Percentiles rank a stretch among this genome's conserved stretches.
phyloP scores from a whole-genome alignment of 495 filamentous ascomycete species.

The Xylaria grammica region DNA sequence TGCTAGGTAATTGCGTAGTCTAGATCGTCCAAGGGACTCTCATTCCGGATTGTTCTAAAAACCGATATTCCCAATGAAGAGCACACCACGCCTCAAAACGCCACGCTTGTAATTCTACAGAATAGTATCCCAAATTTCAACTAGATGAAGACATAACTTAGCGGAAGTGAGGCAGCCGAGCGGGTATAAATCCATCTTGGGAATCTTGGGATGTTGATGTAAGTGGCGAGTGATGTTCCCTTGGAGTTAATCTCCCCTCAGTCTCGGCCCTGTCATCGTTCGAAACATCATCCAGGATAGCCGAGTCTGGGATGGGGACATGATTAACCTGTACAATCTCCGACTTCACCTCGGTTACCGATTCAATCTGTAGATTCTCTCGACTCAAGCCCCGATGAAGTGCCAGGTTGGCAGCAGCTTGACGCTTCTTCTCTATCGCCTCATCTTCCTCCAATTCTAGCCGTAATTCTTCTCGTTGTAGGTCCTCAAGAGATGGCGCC shows the following conservation, averaged over 20 bases:
- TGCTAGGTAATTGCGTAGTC: not conserved
- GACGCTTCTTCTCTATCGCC: conserved; percentile 69
- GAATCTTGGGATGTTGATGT: conserved; percentile 14
- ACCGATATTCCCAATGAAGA: not conserved
- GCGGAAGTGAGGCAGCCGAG: conserved; percentile 37
- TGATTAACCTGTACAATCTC: conserved; percentile 34
- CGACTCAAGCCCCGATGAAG: conserved; percentile 67
- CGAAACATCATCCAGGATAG: conserved; percentile 29
- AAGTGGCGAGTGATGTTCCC: conserved; percentile 14
- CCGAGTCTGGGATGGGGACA: conserved; percentile 30
- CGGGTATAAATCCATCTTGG: conserved; percentile 33
- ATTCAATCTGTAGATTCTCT: conserved; percentile 34
- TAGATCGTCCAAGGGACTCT: conserved; percentile 8
- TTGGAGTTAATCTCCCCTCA: conserved; percentile 12
- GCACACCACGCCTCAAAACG: conserved; percentile 15
- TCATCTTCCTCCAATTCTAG: conserved; percentile 71
- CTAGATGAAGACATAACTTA: conserved; percentile 12
- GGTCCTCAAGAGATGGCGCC: conserved; percentile 68
- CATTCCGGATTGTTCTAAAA: conserved; percentile 8
- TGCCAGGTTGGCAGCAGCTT: conserved; percentile 75
- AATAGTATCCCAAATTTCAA: conserved; percentile 9
- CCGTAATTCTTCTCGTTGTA: conserved; percentile 78
- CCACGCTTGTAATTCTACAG: conserved; percentile 24
- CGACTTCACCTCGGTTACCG: conserved; percentile 37
- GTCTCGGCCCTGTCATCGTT: conserved; percentile 28